Base-by-base conservation (phyloP, 2,329 filamentous ascomycete species). In the Ustilaginoidea virens region DNA sequence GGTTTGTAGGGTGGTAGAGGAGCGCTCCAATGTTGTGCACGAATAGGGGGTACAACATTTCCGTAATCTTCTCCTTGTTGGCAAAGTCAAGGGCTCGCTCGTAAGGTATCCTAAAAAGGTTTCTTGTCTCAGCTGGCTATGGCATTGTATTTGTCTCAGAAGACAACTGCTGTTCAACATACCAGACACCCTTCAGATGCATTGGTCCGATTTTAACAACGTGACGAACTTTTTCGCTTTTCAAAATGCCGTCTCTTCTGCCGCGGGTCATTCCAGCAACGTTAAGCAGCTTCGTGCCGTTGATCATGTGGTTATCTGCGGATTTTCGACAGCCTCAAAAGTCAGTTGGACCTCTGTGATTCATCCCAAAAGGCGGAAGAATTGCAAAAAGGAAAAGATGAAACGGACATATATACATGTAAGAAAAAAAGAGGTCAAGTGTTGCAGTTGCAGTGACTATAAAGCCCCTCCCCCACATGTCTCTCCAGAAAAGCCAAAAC, bases 61-160 rank as follows among this genome's bases (percentile, higher is more conserved):
- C 87, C 0, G 90, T 96, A 39, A 96, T 98, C 60, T 96, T 96
- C 56, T 98, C 90, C 66, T 94, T 96, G 62, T 98, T 98, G 39
- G 90, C 90, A 51, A 98, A 96, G 45, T 96, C 90, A 30, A 98
- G 61, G n/a, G 90, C 90, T 40, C 90, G 78, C 43, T 96, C 90
- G 45, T 92, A 96, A 2, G 90, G 90, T 46, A 98, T 98, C 86
- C 86, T 94, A 42, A 12, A 24, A 17, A 15, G 6, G 12, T 23
- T 9, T 11, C 27, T 34, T 39, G 39, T 38, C 36, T 52, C 40
- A 51, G 49, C 31, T 20, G 23, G 25, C 28, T 27, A n/a, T n/a
- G 21, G 21, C 23, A 17, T 25, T 21, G 22, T n/a, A 15, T 15
- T 5, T 43, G 39, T 39, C 32, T 44, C 28, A 37, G 16, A 28